These are phyloP conservation scores for Verticillium zaregamsianum DNA, from an alignment of 2,329 filamentous ascomycete genomes.

Conservation along the genomic window DNA sequence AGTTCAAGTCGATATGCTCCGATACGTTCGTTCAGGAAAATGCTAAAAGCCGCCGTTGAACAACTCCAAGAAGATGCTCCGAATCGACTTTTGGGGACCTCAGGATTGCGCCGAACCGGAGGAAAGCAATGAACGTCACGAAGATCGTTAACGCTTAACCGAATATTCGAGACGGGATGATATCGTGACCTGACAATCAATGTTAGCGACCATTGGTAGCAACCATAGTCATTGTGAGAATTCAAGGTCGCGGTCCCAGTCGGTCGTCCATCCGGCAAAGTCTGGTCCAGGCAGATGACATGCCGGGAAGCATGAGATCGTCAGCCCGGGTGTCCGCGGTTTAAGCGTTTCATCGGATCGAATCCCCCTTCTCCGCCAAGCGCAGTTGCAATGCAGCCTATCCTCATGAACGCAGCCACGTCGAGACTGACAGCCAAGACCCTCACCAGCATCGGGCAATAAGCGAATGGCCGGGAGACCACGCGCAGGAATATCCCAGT, in stretches of 20 bases:
- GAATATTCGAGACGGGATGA: constrained; percentile 22
- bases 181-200: constrained; percentile 10
- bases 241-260: background rate
- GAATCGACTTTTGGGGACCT: constrained; percentile 12
- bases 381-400: too few species aligned
- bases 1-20: constrained; percentile 12
- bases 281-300: too few species aligned
- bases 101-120: constrained; percentile 10
- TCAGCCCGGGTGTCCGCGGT: too few species aligned
- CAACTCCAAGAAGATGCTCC: constrained; percentile 13
- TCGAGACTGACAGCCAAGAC: too few species aligned
- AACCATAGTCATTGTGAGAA: too few species aligned
- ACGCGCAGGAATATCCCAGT: too few species aligned
- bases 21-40: constrained; percentile 11
- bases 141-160: constrained; percentile 23
- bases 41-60: constrained; percentile 11
- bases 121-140: constrained; percentile 9
- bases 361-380: too few species aligned
- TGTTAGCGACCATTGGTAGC: constrained; percentile 2
- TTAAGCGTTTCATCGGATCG: too few species aligned
- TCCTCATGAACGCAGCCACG: too few species aligned
- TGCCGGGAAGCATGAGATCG: too few species aligned
- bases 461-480: too few species aligned
- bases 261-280: background rate
- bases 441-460: too few species aligned